Percentiles rank a stretch among this genome's conserved stretches.
Evolutionary conservation across 441 rosid genomes (phyloP).

Genomic region (Macaranga tanarius): DNA sequence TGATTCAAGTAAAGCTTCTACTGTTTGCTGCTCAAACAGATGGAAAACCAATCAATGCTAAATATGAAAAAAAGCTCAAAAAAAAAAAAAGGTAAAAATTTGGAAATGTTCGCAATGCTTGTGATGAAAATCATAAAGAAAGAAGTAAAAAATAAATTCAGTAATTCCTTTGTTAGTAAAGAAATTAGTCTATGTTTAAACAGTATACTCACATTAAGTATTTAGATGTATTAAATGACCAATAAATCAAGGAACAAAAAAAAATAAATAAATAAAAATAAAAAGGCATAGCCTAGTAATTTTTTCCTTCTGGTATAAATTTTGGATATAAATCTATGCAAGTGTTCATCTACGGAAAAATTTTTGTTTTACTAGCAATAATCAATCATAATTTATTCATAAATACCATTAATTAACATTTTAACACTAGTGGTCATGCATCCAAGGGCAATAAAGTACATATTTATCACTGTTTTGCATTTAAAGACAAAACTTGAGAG

Average conservation of each 20-base stretch:
- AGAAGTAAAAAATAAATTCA: not conserved
- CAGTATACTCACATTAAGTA: not conserved
- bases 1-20: slow-evolving; percentile 88
- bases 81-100: not conserved
- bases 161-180: not conserved
- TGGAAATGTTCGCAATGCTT: not conserved
- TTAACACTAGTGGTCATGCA: not conserved
- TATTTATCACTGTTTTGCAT: not conserved
- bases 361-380: not conserved
- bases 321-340: not conserved
- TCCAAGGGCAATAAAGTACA: not conserved
- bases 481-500: not conserved
- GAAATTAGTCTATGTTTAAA: not conserved
- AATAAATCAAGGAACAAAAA: not conserved
- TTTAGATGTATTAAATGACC: not conserved
- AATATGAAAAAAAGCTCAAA: not conserved
- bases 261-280: no score
- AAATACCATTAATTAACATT: not conserved
- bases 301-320: not conserved
- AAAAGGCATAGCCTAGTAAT: not conserved
- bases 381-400: not conserved
- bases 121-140: not conserved
- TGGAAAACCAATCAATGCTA: not conserved
- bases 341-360: not conserved
- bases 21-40: slow-evolving; percentile 66